phyloP scores from a whole-genome alignment of 2,329 filamentous ascomycete species.

The Penicillium palitans region DNA sequence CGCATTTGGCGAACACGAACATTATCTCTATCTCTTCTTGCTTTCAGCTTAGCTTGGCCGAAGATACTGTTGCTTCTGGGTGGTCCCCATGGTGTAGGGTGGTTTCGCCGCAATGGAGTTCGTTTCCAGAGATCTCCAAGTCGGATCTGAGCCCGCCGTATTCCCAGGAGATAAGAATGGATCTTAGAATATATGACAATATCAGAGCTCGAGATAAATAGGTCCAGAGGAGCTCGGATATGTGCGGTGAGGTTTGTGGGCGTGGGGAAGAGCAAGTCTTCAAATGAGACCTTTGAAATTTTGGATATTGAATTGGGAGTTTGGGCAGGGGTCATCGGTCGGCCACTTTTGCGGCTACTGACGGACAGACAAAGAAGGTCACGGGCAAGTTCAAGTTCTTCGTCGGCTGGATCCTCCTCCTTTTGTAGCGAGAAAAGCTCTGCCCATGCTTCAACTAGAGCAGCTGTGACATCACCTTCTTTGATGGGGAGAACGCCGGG shows the following conservation, averaged over 20 bases:
- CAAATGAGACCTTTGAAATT: slow-evolving; percentile 58
- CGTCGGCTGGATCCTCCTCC: slow-evolving; percentile 72
- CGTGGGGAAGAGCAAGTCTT: slow-evolving; percentile 77
- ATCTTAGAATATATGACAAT: slow-evolving; percentile 79
- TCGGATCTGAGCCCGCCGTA: slow-evolving; percentile 81
- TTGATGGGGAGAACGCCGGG: slow-evolving; percentile 70
- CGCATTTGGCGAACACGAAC: slow-evolving; percentile 68
- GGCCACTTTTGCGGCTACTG: slow-evolving; percentile 40
- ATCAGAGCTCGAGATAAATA: slow-evolving; percentile 78
- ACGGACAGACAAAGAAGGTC: slow-evolving; percentile 68
- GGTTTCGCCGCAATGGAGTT: slow-evolving; percentile 71
- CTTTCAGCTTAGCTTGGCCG: slow-evolving; percentile 60
- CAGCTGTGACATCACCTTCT: slow-evolving; percentile 78
- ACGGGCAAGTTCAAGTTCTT: slow-evolving; percentile 78
- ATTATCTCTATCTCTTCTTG: slow-evolving; percentile 65
- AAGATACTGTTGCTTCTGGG: slow-evolving; percentile 61
- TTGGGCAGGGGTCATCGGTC: slow-evolving; percentile 27
- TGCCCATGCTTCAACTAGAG: slow-evolving; percentile 76
- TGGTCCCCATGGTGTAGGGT: slow-evolving; percentile 69
- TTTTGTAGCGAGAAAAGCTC: slow-evolving; percentile 74
- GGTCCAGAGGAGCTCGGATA: slow-evolving; percentile 77
- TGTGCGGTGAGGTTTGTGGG: slow-evolving; percentile 70
- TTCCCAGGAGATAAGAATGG: slow-evolving; percentile 81
- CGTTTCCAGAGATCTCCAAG: slow-evolving; percentile 86
- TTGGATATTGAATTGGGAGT: slow-evolving; percentile 30